Conservation (phyloP, 805 yeast species). For the Cyberlindnera japonica region DNA sequence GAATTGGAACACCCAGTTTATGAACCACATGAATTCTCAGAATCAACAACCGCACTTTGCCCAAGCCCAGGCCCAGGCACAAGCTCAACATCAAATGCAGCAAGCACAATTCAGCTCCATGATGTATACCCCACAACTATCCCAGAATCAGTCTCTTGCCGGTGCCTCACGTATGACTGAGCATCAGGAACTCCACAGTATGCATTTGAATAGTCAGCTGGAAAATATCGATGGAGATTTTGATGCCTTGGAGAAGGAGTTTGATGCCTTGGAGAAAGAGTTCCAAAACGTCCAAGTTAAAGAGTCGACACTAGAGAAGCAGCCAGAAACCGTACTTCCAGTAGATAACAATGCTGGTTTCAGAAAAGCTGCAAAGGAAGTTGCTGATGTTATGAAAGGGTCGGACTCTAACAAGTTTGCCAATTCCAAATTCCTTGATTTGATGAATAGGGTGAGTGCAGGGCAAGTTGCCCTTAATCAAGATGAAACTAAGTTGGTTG, state of each 20-base stretch:
- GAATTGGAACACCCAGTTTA: slow-evolving; percentile 23
- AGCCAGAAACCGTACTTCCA: background rate
- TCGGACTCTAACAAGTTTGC: slow-evolving; percentile 21
- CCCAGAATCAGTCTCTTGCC: slow-evolving; percentile 8
- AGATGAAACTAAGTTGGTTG: slow-evolving; percentile 25
- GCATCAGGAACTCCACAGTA: slow-evolving; percentile 23
- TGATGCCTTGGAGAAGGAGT: slow-evolving; percentile 17
- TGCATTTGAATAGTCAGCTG: slow-evolving; percentile 14
- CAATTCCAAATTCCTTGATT: slow-evolving; percentile 25
- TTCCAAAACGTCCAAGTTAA: slow-evolving; percentile 13
- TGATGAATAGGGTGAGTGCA: slow-evolving; percentile 25
- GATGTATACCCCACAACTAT: slow-evolving; percentile 12
- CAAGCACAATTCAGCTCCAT: slow-evolving; percentile 6
- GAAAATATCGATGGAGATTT: slow-evolving; percentile 14
- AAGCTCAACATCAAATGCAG: slow-evolving; percentile 5
- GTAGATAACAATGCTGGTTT: slow-evolving; percentile 18
- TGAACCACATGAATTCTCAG: slow-evolving; percentile 6
- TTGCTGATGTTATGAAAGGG: slow-evolving; percentile 25
- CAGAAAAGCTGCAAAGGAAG: slow-evolving; percentile 26
- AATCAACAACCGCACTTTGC: background rate
- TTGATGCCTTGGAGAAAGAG: slow-evolving; percentile 16
- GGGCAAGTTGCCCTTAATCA: slow-evolving; percentile 24
- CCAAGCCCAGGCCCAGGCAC: slow-evolving; percentile 2
- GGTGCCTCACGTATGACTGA: slow-evolving; percentile 18
- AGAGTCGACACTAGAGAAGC: slow-evolving; percentile 1